These are phyloP conservation scores for Zymoseptoria ardabiliae DNA, from an alignment of 2,329 filamentous ascomycete species.

Conservation along the genomic window DNA sequence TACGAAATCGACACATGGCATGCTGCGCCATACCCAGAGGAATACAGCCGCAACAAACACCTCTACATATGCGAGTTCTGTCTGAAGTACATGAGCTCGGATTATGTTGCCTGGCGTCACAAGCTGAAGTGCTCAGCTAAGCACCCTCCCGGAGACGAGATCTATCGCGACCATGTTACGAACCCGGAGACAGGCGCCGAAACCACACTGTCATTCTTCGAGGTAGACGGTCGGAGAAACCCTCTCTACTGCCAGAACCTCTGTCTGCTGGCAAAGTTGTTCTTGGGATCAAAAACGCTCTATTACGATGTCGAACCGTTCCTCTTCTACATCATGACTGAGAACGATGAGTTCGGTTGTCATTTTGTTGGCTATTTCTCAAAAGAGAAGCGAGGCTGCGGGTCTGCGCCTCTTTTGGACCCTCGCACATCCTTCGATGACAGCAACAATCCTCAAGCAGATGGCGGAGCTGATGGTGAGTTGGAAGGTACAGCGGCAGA, in stretches of 20 bases:
- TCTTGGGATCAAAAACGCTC: slow-evolving; percentile 95
- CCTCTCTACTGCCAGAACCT: slow-evolving; percentile 98
- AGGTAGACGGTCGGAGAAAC: slow-evolving; percentile 94
- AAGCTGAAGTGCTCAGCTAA: slow-evolving; percentile 93
- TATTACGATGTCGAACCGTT: slow-evolving; percentile 98
- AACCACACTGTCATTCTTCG: slow-evolving; percentile 67
- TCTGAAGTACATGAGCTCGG: slow-evolving; percentile 98
- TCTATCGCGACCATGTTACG: slow-evolving; percentile 83
- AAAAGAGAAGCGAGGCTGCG: slow-evolving; percentile 72
- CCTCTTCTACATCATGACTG: slow-evolving; percentile 93
- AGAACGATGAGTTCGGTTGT: slow-evolving; percentile 83
- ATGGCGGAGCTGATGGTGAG: slow-evolving; percentile 13
- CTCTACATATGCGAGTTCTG: slow-evolving; percentile 99
- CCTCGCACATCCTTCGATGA: slow-evolving; percentile 23
- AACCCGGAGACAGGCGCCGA: slow-evolving; percentile 29
- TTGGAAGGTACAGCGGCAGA: slow-evolving; percentile 20
- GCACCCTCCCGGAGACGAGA: slow-evolving; percentile 94
- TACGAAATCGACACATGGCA: slow-evolving; percentile 99
- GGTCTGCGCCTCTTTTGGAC: slow-evolving; percentile 55
- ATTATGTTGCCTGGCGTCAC: slow-evolving; percentile 96
- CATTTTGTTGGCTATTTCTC: slow-evolving; percentile 99
- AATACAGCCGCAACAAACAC: slow-evolving; percentile 92
- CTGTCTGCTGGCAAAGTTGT: slow-evolving; percentile 90
- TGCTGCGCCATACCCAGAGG: slow-evolving; percentile 93
- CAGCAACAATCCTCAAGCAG: slow-evolving; percentile 11